Percentiles rank a stretch among this genome's conserved stretches.
These are phyloP conservation scores for Vachellia pachyceras DNA, from an alignment of 306 rosid genomes.

Conservation along the genomic window DNA sequence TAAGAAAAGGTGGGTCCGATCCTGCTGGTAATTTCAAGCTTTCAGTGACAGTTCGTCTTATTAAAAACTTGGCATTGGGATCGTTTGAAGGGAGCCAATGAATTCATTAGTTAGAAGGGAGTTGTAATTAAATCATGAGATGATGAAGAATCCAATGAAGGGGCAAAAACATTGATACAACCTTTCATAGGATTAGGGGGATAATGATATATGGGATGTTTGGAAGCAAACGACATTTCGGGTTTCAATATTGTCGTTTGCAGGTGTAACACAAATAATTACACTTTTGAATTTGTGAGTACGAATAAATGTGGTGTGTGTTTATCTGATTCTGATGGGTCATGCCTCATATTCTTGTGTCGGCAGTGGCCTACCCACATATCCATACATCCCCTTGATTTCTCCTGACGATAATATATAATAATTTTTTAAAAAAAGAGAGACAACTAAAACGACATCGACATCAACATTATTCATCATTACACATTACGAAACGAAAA, in stretches of 20 bases:
- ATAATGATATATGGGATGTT: background rate
- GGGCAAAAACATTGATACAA: slow-evolving; percentile 36
- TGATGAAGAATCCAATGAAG: slow-evolving; percentile 65
- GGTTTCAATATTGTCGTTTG: slow-evolving; percentile 52
- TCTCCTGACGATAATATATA: slow-evolving; percentile 22
- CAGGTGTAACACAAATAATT: slow-evolving; percentile 19
- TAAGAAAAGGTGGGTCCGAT: too few relatives aligned
- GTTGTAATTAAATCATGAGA: slow-evolving; percentile 45
- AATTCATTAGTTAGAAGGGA: slow-evolving; percentile 33
- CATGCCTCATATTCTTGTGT: slow-evolving; percentile 30
- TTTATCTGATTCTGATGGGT: background rate
- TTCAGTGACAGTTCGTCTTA: too few relatives aligned
- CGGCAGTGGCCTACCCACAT: slow-evolving; percentile 35
- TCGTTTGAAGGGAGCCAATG: too few relatives aligned
- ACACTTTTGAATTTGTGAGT: slow-evolving; percentile 28
- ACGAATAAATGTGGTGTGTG: background rate
- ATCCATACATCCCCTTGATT: slow-evolving; percentile 19
- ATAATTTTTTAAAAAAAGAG: background rate
- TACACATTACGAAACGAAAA: background rate
- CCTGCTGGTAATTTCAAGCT: too few relatives aligned
- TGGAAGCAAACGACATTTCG: slow-evolving; percentile 44
- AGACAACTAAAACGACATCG: background rate
- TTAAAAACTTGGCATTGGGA: too few relatives aligned
- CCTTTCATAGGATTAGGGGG: slow-evolving; percentile 38
- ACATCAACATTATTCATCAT: background rate